Percentiles rank a stretch among this genome's conserved stretches.
Evolutionary conservation across 1,139 yeast genomes (phyloP).

Genomic region (Hyphopichia pseudoburtonii): DNA sequence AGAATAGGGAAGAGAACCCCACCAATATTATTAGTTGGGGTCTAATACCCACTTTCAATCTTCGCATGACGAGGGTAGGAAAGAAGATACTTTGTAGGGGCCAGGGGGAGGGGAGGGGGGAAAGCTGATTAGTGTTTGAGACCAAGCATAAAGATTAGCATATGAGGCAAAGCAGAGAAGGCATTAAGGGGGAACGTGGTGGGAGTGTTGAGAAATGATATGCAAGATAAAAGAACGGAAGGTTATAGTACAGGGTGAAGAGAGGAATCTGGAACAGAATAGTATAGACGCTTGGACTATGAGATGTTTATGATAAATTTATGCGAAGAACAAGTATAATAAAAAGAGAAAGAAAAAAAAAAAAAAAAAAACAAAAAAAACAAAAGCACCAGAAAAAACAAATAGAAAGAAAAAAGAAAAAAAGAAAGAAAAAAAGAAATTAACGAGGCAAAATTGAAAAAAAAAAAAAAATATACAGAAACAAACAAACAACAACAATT

Average conservation of each 20-base stretch:
- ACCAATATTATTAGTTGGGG: slow-evolving; percentile 82
- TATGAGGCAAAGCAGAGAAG: neutral
- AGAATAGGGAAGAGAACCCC: slow-evolving; percentile 70
- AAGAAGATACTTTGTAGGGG: neutral
- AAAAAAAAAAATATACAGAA: neutral
- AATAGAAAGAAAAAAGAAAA: neutral
- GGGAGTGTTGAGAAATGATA: neutral
- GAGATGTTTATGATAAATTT: no score
- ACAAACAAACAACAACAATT: no score
- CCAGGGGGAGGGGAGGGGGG: neutral
- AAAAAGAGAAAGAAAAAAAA: neutral
- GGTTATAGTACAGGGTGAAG: neutral
- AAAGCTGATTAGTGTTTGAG: neutral
- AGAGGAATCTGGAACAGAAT: no score
- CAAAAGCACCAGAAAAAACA: neutral
- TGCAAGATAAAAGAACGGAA: neutral
- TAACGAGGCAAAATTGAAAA: neutral
- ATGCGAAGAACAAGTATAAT: neutral
- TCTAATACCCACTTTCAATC: slow-evolving; percentile 53
- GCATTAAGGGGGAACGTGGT: neutral
- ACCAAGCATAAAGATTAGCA: no score
- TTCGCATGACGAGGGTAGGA: slow-evolving; percentile 24
- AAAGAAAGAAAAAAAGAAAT: no score
- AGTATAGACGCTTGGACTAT: neutral
- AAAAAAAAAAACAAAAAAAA: no score